Evolutionary conservation across 179 eudicot species (phyloP), one percentile per base, ranked within the genome.

Genomic region (Spergularia azorica): DNA sequence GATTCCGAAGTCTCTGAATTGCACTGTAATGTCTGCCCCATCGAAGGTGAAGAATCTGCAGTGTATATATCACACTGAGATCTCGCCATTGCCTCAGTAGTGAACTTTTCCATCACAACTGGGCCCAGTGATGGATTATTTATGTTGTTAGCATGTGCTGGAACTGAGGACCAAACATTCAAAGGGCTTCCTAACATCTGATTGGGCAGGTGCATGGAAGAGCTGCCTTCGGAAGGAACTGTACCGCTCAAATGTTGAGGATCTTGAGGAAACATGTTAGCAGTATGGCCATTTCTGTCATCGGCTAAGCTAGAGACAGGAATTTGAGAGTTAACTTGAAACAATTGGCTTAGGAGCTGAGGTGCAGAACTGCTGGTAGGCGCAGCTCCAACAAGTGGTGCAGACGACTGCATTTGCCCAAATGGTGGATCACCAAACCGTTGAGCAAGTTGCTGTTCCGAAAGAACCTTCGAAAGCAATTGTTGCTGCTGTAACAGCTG

Each of bases 401-500:
- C 85, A 78, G 94, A 63, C 63, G 84, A 67, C 75, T 75, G 95
- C 26, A 85, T 70, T 70, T 88, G 92, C 38, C 88, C 89, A 75
- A 79, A 83, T 51, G 92, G 65, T 76, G 84, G 82, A 69, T 89
- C 90, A 57, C 80, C 84, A 50, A 90, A 79, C 13, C 84, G 86
- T 76, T 91, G 96, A 60, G 68, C 75, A 69, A 84, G 84, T 58
- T 85, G 90, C 60, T 89, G 94, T 71, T 90, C 97, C 6, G 90
- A 77, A 63, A 95, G 81, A 64, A 89, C 87, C 84, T 92, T 95
- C 3, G 97, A 89, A 69, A 94, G 89, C 83, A 95, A 79, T 63
- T 89, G 91, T 55, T 94, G 93, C 75, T 95, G 98, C 77, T 86
- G 96, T 21, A 84, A 86, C 76, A 92, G 32, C 67, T 88, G 72